Base-by-base conservation (phyloP, 2,329 filamentous ascomycete species). In the Aureobasidium sp. region DNA sequence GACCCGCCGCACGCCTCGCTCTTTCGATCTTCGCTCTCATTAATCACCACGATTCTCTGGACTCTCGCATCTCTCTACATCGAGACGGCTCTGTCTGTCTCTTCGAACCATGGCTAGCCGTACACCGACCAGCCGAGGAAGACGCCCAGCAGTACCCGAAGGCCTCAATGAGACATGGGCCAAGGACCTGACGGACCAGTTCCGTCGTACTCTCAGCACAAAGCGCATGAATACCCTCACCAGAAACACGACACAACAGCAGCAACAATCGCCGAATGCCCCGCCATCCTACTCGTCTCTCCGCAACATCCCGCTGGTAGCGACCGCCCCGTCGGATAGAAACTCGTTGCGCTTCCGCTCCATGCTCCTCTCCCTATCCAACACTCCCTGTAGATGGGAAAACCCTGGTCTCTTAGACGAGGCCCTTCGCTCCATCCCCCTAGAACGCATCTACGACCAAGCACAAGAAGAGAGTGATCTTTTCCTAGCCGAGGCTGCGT, bases 361-460 rank as follows among this genome's bases (percentile, higher is more conserved):
- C 75, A 83, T 95, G 64, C 82, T 97, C 48, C 83, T 95, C 67
- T 91, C 90, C 22, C 77, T 97, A 22, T 96, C 93, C 17, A 82
- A 89, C 63, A 96, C 91, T 49, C 94, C 94, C 19, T 89, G 87
- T 22, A 94, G 93, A 73, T 99, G 96, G 78, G 94, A 99, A 75
- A 97, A 99, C 74, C 93, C 94, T 0, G 94, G 94, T 39, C 78
- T 97, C 12, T 79, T 99, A 58, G 94, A 99, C 72, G 93, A 97
- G 74, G 94, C 93, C 5, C 78, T 99, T 19, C 85, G 89, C 64
- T 85, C 86, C 40, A 90, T 99, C 53, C 93, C 93, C 0, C 79
- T 97, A 33, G 91, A 97, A 71, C 85, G 90, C 67, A 90, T 99
- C 68, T 97, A 97, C 75, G 83, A 87, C 67, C 91, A 97, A 72